These are phyloP conservation scores for Myxozyma neotropica DNA, from an alignment of 805 yeast genomes.

Conservation along the genomic window DNA sequence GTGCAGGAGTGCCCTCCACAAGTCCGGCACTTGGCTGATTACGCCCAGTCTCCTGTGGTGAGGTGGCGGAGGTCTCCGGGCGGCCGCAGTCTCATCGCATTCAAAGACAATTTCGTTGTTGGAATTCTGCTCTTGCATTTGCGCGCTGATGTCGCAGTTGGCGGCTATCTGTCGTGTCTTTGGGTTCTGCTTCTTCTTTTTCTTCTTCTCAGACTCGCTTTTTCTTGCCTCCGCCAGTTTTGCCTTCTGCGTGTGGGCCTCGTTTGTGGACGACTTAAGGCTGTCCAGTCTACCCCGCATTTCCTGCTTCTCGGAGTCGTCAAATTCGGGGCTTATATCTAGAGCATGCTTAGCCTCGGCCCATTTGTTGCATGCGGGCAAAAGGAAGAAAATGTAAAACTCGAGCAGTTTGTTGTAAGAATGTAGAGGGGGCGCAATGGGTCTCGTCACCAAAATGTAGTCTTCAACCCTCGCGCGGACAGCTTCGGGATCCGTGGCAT, in stretches of 20 bases:
- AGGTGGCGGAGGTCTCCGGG: background rate
- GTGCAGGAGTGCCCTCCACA: background rate
- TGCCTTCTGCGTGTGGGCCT: constrained; percentile 1
- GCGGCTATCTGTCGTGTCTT: background rate
- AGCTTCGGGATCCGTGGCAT: constrained; percentile 1
- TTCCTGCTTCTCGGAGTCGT: background rate
- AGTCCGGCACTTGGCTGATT: background rate
- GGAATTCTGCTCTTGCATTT: background rate
- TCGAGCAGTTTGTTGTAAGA: constrained; percentile 10
- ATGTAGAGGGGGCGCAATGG: background rate
- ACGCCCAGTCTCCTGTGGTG: background rate
- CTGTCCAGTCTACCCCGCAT: background rate
- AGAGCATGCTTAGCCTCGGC: constrained; percentile 7
- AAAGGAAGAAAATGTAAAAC: constrained; percentile 14
- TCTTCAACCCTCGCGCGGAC: constrained; percentile 7
- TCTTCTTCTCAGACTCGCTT: background rate
- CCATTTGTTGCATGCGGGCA: constrained; percentile 25
- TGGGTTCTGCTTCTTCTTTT: background rate
- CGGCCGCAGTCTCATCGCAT: background rate
- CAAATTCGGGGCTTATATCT: background rate
- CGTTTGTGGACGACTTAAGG: background rate
- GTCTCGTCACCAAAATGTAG: background rate
- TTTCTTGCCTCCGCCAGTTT: background rate
- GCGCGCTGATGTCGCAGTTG: no score
- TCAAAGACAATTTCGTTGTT: background rate